Evolutionary conservation across 805 yeast genomes (phyloP), one percentile per base, ranked within the genome.

Genomic region (Gaillardinia entomophila): DNA sequence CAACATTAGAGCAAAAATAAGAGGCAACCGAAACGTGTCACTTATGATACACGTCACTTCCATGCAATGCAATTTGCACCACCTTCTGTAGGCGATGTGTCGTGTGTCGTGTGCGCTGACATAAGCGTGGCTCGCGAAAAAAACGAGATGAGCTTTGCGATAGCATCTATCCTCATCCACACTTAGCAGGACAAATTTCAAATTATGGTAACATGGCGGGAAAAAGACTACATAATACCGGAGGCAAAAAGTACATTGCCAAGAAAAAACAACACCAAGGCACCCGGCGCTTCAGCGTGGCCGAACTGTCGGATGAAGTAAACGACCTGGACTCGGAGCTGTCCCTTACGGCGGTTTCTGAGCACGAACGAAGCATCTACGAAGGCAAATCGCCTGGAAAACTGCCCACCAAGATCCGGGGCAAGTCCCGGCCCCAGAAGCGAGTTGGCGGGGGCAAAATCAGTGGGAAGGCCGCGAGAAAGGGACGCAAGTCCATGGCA

Each of bases 311-410:
- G 16, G 22, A 12, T 29, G 37, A 27, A 10, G 14, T 31, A 16
- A 13, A 13, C 26, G 44, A 31, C 19, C 41, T 48, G 17, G 65
- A 60, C 28, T 56, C 66, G 1, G 71, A 65, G 30, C 57, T 64
- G 12, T 62, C 69, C 0, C 45, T 66, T 20, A 66, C 69, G 0
- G 70, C 67, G 2, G 65, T 64, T 37, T 45, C 48, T 2, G 50
- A 45, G 18, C 36, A 42, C 16, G 48, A 43, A n/a, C 46, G 41
- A 19, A 19, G n/a, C n/a, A n/a, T n/a, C n/a, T n/a, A n/a, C n/a
- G n/a, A n/a, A n/a, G n/a, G n/a, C n/a, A n/a, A n/a, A n/a, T n/a
- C n/a, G n/a, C n/a, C n/a, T n/a, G n/a, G n/a, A n/a, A n/a, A n/a
- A n/a, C n/a, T n/a, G n/a, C n/a, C n/a, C n/a, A n/a, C n/a, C n/a